Evolutionary conservation across 805 yeast species (phyloP), one percentile per base, ranked within the genome.

Genomic region (Ogataea paraovalis): DNA sequence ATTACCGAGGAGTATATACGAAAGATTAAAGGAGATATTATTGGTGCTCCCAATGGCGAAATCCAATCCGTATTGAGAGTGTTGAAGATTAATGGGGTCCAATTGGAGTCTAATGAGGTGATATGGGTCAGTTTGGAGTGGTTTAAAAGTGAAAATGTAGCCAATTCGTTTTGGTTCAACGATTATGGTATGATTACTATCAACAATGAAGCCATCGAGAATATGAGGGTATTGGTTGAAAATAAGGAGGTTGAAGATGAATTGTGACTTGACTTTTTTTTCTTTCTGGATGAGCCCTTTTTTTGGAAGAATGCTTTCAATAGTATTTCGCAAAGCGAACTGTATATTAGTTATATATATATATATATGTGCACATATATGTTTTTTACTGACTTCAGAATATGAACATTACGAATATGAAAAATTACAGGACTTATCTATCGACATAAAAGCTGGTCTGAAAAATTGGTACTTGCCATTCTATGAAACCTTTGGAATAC

Each of bases 1-100:
- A 61, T 76, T 8, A 62, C 67, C 2, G 45, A 51, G 8, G 63
- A 65, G n/a, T 42, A 38, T n/a, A 4, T 43, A 10, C 12, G 5
- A 10, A 8, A 14, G 16, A 10, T 30, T 7, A 30, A 30, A 4
- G n/a, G 34, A 14, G 34, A 14, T 14, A 7, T 10, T 10, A 25
- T 7, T 25, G 28, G 34, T 30, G 34, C 5, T 12, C 6, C 12
- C 34, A 30, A 14, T 18, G 4, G 37, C 19, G 21, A 16, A 6
- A 22, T 4, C 4, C 21, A 39, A 30, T 9, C 8, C 10, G 28
- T 25, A 3, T 47, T 61, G 27, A 37, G 66, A 38, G 44, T 62
- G 2, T 21, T 58, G 19, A 61, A 61, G 39, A n/a, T 64, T 9
- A 62, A 64, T 39, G 68, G 68, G 3, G 20, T 41, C 8, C 46